These are phyloP conservation scores for Cercospora sojina DNA, from an alignment of 2,329 filamentous ascomycete genomes.

Conservation along the genomic window DNA sequence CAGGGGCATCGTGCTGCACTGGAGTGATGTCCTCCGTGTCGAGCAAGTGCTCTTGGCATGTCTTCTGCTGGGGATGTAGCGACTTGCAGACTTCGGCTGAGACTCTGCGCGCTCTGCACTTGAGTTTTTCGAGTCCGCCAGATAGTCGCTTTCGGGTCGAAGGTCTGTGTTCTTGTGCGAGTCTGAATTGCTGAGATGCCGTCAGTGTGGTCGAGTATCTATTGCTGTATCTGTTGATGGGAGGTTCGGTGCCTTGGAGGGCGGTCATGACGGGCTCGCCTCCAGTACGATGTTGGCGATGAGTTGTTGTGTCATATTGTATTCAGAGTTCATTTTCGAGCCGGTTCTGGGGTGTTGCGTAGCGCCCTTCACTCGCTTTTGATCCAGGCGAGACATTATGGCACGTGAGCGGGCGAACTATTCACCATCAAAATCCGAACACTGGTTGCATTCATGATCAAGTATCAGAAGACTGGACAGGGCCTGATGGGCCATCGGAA, in stretches of 20 bases:
- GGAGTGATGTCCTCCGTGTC: not conserved
- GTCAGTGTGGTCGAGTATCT: not conserved
- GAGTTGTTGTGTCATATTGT: not conserved
- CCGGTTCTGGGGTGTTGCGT: not conserved
- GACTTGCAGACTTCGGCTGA: not conserved
- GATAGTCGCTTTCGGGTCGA: not conserved
- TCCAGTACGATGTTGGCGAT: not conserved
- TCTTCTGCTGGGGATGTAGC: not conserved
- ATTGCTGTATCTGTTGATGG: not conserved
- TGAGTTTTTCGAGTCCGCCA: not conserved
- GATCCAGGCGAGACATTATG: not conserved
- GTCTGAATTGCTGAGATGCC: not conserved
- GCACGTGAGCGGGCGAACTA: not conserved
- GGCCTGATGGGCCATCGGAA: not conserved
- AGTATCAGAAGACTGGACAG: not conserved
- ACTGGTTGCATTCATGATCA: not conserved
- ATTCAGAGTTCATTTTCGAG: not conserved
- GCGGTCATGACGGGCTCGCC: not conserved
- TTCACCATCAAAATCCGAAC: not conserved
- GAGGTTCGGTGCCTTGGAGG: not conserved
- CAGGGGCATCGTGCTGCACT: not conserved
- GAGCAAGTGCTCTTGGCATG: not conserved
- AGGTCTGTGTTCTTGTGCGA: not conserved
- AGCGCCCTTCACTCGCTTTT: not conserved
- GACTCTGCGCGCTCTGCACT: not conserved